A percentile compares a stretch with the other conserved stretches of the same genome.
phyloP scores from a whole-genome alignment of 2,329 filamentous ascomycete species.

The Diaporthe vexans region DNA sequence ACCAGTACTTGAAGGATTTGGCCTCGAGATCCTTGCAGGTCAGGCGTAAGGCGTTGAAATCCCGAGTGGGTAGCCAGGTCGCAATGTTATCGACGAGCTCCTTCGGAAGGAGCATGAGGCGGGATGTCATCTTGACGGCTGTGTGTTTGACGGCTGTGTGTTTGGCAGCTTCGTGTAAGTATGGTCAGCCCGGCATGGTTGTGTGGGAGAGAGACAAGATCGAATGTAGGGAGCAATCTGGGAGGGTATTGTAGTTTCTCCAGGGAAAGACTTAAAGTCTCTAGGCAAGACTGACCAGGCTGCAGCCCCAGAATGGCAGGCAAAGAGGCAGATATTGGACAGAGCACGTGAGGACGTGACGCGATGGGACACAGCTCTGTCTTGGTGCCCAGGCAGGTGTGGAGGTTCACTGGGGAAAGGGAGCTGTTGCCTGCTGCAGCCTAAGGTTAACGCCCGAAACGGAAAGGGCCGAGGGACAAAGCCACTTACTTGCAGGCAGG shows the following conservation, averaged over 20 bases:
- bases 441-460: conserved; percentile 3
- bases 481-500: conserved; percentile 3
- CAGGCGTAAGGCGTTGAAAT: conserved; percentile 68
- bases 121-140: background rate
- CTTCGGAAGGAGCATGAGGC: conserved; percentile 59
- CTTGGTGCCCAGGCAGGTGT: background rate
- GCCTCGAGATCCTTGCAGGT: conserved; percentile 69
- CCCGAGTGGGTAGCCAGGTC: conserved; percentile 64
- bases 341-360: conserved; percentile 22
- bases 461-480: conserved; percentile 5
- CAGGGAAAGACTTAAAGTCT: background rate
- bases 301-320: background rate
- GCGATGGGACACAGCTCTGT: background rate
- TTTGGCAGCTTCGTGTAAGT: too few species aligned
- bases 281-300: conserved; percentile 1
- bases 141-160: too few species aligned
- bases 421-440: conserved; percentile 36
- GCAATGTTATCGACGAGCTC: conserved; percentile 72
- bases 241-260: background rate
- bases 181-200: too few species aligned
- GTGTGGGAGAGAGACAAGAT: too few species aligned
- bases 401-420: background rate
- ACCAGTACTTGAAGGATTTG: conserved; percentile 68
- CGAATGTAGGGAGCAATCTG: too few species aligned
- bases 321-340: background rate